Evolutionary conservation across 2,329 filamentous ascomycete species (phyloP), one percentile per base, ranked within the genome.

Genomic region (Penicillium sp.): DNA sequence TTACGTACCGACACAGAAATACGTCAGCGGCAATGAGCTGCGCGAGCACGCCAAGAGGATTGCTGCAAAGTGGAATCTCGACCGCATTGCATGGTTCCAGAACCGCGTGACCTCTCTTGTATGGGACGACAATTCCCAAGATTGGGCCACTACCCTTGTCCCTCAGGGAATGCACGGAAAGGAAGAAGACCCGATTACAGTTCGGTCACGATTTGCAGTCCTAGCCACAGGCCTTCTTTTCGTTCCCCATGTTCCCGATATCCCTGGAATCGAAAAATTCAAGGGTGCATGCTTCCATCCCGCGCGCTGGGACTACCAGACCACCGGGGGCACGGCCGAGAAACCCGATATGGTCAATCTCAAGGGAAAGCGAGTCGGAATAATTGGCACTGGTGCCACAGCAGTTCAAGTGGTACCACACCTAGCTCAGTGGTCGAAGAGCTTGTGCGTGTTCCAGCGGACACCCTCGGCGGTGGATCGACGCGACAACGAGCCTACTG

Each of bases 381-480:
- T 79, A 43, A 70, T 81, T 35, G 79, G 79, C 3, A 81, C 77
- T 0, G 79, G 78, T 11, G 75, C 78, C 10, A 77, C 77, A 14
- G 75, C 71, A 0, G 61, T 80, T 7, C 77, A 80, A 59, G 65
- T 63, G 0, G 66, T 80, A 1, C 78, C 77, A 9, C 59, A 74
- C 13, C 57, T 80, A 2, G 76, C 75, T 1, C 70, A 69, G 43
- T 75, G 65, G 57, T 52, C 55, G 2, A 52, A 55, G 10, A 44
- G 64, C n/a, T 56, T 80, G 9, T 69, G 69, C 45, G 72, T 80
- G 1, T 76, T 80, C 56, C 79, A 81, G 57, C 73, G 79, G 1
- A 80, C 77, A 3, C 67, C 69, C 0, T 69, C 74, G 1, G 57
- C 70, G 7, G 73, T 79, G 5, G 70, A 73, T 53, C 55, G 51